These are phyloP conservation scores for Pseudocercospora fijiensis DNA, from an alignment of 2,329 filamentous ascomycete species.

Conservation along the genomic window DNA sequence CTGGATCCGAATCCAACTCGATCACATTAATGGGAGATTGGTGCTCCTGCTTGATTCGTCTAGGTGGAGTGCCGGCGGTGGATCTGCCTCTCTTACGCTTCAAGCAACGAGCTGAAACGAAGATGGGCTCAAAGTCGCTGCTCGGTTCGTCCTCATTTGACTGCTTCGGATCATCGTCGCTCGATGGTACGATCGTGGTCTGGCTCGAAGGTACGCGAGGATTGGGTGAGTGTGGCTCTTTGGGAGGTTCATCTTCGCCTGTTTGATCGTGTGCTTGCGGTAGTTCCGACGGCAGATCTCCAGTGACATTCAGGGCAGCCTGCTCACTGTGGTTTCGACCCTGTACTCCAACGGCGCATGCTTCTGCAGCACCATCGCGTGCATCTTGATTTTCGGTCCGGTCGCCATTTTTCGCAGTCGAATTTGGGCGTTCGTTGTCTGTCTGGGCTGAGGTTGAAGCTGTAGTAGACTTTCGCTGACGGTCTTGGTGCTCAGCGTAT, in stretches of 20 bases:
- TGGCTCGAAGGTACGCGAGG: conserved; percentile 42
- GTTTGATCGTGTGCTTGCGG: conserved; percentile 41
- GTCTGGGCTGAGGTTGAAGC: neutral
- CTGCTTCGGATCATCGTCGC: conserved; percentile 8
- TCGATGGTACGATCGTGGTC: conserved; percentile 39
- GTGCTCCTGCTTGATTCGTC: conserved; percentile 33
- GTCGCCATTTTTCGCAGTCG: neutral
- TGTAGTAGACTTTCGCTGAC: neutral
- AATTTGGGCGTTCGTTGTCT: neutral
- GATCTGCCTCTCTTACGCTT: conserved; percentile 44
- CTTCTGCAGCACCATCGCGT: neutral
- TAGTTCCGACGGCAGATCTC: neutral
- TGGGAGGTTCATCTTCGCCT: conserved; percentile 34
- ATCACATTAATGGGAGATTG: conserved; percentile 30
- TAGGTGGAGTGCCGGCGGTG: conserved; percentile 23
- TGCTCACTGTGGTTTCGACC: neutral
- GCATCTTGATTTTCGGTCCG: neutral
- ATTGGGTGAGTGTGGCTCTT: conserved; percentile 1
- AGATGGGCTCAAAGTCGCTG: conserved; percentile 44
- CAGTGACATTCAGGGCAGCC: neutral
- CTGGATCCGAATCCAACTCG: conserved; percentile 42
- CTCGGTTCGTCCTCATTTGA: conserved; percentile 13
- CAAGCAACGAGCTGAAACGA: conserved; percentile 45
- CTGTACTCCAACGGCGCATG: neutral
- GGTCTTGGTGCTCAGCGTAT: conserved; percentile 21